Conservation (phyloP, 805 yeast species). For the Groenewaldozyma tartarivorans region DNA sequence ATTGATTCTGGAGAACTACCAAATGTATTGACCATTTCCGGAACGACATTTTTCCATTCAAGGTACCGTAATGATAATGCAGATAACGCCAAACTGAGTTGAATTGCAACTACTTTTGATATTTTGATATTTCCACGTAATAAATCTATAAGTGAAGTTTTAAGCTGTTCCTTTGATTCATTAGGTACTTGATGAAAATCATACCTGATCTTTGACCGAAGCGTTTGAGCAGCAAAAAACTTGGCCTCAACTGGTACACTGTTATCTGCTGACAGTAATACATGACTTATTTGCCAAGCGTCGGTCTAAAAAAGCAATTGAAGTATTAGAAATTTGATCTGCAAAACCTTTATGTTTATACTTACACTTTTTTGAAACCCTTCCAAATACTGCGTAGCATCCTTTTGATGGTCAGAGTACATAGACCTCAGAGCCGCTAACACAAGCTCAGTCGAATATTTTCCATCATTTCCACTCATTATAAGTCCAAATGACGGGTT, state of each 20-base stretch:
- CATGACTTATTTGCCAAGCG: conserved; percentile 70
- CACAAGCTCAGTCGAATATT: background rate
- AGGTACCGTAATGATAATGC: conserved; percentile 71
- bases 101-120: conserved; percentile 65
- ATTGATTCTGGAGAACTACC: conserved; percentile 32
- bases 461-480: background rate
- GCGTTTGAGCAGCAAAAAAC: conserved; percentile 85
- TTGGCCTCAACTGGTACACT: conserved; percentile 44
- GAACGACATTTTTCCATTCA: conserved; percentile 62
- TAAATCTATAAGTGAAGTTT: conserved; percentile 54
- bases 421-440: conserved; percentile 34
- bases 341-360: background rate
- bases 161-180: conserved; percentile 48
- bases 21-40: conserved; percentile 50
- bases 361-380: conserved; percentile 60
- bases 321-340: no score
- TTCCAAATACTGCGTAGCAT: conserved; percentile 53
- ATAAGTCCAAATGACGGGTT: no score
- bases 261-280: conserved; percentile 34
- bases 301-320: conserved; percentile 18
- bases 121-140: conserved; percentile 40
- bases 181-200: conserved; percentile 72
- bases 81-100: conserved; percentile 71
- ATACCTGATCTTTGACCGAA: conserved; percentile 67
- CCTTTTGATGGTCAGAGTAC: conserved; percentile 35